Conservation (phyloP, 805 yeast genomes). For the Lachancea mirantina region DNA sequence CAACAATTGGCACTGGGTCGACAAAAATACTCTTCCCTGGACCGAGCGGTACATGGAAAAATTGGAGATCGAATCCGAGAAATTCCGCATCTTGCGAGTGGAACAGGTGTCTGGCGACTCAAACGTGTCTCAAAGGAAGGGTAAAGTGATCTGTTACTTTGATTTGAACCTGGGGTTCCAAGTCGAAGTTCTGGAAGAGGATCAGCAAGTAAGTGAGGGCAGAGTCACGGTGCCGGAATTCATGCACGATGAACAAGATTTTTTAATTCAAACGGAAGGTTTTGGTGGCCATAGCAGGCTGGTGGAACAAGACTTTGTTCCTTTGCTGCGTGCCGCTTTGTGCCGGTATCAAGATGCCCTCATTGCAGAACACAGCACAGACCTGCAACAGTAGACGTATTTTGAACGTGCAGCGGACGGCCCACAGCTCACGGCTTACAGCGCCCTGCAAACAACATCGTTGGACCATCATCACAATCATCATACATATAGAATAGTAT, state of each 20-base stretch:
- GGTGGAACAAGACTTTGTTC: conserved; percentile 45
- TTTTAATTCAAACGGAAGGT: conserved; percentile 45
- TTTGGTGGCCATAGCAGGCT: conserved; percentile 32
- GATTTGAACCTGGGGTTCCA: conserved; percentile 52
- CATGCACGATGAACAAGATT: conserved; percentile 69
- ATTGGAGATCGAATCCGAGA: background rate
- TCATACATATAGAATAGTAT: no score
- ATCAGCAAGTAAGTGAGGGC: conserved; percentile 37
- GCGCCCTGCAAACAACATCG: no score
- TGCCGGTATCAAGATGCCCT: conserved; percentile 56
- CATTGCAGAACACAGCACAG: conserved; percentile 52
- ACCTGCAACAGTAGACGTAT: conserved; percentile 52
- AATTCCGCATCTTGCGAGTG: conserved; percentile 30
- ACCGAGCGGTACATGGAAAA: conserved; percentile 43
- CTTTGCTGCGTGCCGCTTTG: conserved; percentile 43
- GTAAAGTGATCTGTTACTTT: conserved; percentile 68
- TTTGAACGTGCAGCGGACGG: no score
- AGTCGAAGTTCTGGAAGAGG: conserved; percentile 33
- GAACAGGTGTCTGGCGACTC: conserved; percentile 61
- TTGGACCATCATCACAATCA: no score
- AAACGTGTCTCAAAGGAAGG: conserved; percentile 78
- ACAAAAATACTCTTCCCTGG: conserved; percentile 62
- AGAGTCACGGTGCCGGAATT: conserved; percentile 55
- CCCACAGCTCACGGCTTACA: no score
- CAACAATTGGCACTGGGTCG: conserved; percentile 74